Percentiles rank a stretch among this genome's conserved stretches.
phyloP scores from a whole-genome alignment of 805 yeast genomes.

The Ogataea nonfermentans region DNA sequence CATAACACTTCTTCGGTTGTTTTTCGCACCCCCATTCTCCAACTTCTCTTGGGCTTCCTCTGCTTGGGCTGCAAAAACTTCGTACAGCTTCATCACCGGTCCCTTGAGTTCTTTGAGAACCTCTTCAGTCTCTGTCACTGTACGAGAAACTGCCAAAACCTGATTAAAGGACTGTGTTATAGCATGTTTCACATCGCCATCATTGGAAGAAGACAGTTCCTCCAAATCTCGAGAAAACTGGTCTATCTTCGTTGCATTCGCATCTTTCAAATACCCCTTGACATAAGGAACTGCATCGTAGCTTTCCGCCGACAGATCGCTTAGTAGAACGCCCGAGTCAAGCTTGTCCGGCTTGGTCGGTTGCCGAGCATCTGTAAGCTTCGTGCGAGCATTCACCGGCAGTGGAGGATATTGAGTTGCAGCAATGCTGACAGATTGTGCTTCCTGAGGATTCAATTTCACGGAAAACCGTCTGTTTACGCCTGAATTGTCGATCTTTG shows the following conservation, averaged over 20 bases:
- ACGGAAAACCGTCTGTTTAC: constrained; percentile 27
- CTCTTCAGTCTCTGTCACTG: constrained; percentile 59
- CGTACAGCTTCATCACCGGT: constrained; percentile 57
- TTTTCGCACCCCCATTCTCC: constrained; percentile 21
- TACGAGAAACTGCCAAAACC: constrained; percentile 56
- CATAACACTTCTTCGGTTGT: constrained; percentile 67
- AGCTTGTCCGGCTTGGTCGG: constrained; percentile 4
- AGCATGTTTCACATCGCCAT: constrained; percentile 54
- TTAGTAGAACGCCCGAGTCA: constrained; percentile 30
- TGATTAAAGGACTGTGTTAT: constrained; percentile 63
- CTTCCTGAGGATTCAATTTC: constrained; percentile 19
- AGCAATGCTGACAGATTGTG: constrained; percentile 6
- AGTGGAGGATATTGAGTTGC: constrained; percentile 13
- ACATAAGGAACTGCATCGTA: constrained; percentile 52
- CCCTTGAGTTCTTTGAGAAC: constrained; percentile 62
- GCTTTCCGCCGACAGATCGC: constrained; percentile 37
- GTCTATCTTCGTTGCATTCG: constrained; percentile 71
- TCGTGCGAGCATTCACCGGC: constrained; percentile 9
- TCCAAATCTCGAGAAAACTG: constrained; percentile 57
- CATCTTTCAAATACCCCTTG: constrained; percentile 51
- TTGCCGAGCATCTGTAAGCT: constrained; percentile 5
- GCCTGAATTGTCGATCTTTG: constrained; percentile 21
- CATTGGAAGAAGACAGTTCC: constrained; percentile 48
- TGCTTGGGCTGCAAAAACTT: constrained; percentile 47
- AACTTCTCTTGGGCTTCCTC: constrained; percentile 29